These are phyloP conservation scores for Cladosporium sp. DNA, from an alignment of 2,329 filamentous ascomycete species.

Conservation along the genomic window DNA sequence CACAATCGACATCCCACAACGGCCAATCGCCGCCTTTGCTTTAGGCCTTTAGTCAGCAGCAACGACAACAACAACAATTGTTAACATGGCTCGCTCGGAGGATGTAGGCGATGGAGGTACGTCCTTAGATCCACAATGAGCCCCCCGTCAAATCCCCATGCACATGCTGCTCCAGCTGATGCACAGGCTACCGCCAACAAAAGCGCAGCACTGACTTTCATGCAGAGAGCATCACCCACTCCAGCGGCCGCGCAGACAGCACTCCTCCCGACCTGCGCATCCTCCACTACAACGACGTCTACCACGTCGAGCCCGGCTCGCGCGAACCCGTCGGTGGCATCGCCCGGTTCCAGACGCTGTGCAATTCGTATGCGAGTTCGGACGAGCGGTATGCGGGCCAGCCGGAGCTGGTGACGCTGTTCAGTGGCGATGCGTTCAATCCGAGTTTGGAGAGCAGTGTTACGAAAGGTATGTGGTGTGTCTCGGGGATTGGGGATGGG, in stretches of 20 bases:
- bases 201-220: constrained; percentile 9
- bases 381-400: constrained; percentile 62
- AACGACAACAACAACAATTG: neutral
- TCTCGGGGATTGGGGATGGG: neutral
- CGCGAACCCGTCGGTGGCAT: constrained; percentile 82
- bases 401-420: constrained; percentile 71
- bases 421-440: constrained; percentile 92
- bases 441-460: constrained; percentile 85
- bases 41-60: neutral
- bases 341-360: constrained; percentile 74
- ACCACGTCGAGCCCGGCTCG: constrained; percentile 76
- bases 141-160: neutral
- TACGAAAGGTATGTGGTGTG: constrained; percentile 68
- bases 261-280: constrained; percentile 70
- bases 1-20: neutral
- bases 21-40: constrained; percentile 1
- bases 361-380: constrained; percentile 64
- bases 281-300: constrained; percentile 91
- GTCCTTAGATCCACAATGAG: neutral
- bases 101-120: constrained; percentile 16
- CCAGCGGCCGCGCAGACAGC: constrained; percentile 19
- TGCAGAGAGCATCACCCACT: constrained; percentile 29
- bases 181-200: neutral
- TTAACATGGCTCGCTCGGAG: constrained; percentile 8
- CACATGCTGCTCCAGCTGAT: neutral